Evolutionary conservation across 2,329 filamentous ascomycete species (phyloP).

Genomic region (Coniochaeta hoffmannii): DNA sequence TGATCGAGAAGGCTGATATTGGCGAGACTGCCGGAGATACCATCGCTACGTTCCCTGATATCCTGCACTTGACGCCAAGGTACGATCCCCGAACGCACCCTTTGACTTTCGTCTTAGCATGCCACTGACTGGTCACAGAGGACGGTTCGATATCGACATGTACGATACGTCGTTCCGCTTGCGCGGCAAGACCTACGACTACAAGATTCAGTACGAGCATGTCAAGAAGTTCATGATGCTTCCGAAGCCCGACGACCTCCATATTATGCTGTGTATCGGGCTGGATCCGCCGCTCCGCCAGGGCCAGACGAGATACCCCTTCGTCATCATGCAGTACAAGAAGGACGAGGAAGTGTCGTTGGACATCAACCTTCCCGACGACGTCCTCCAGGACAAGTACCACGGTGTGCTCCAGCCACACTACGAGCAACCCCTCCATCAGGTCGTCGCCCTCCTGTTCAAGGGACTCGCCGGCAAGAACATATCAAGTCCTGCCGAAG

Average conservation of each 20-base stretch:
- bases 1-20: slow-evolving; percentile 98
- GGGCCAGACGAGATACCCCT: slow-evolving; percentile 95
- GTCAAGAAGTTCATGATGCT: slow-evolving; percentile 99
- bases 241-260: slow-evolving; percentile 96
- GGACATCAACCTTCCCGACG: slow-evolving; percentile 92
- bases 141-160: slow-evolving; percentile 99
- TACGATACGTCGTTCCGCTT: slow-evolving; percentile 96
- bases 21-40: slow-evolving; percentile 98
- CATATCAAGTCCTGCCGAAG: slow-evolving; percentile 85
- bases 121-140: slow-evolving; percentile 48
- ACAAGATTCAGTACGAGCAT: slow-evolving; percentile 97
- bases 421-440: slow-evolving; percentile 90
- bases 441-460: slow-evolving; percentile 94
- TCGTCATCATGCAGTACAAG: slow-evolving; percentile 99
- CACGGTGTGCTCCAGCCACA: slow-evolving; percentile 80
- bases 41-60: slow-evolving; percentile 93
- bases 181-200: slow-evolving; percentile 98
- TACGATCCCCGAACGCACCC: slow-evolving; percentile 24
- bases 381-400: slow-evolving; percentile 76
- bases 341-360: slow-evolving; percentile 95
- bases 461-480: slow-evolving; percentile 91
- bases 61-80: slow-evolving; percentile 93
- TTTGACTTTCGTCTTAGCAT: neutral
- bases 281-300: slow-evolving; percentile 92
- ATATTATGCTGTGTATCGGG: slow-evolving; percentile 90